These are phyloP conservation scores for Cardiosporidium cionae DNA, from an alignment of 169 alveolate genomes.

Conservation along the genomic window DNA sequence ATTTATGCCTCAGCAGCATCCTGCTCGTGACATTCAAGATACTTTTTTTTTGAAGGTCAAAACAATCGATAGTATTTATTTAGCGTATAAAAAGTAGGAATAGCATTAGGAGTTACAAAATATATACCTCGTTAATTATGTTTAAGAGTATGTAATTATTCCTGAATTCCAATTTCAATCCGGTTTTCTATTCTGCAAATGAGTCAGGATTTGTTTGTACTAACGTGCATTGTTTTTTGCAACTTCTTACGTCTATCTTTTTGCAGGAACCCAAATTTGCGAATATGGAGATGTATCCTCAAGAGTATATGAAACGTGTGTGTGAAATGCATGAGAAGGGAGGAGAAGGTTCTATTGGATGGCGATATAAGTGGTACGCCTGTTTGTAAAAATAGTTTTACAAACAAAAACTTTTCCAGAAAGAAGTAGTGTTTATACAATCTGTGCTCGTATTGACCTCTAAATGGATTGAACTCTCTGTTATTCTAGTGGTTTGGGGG, in stretches of 20 bases:
- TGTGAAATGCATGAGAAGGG: slow-evolving; percentile 87
- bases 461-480: too few species aligned
- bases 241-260: not conserved
- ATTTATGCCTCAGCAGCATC: slow-evolving; percentile 98
- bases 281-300: slow-evolving; percentile 35
- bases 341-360: slow-evolving; percentile 94
- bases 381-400: not conserved
- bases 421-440: not conserved
- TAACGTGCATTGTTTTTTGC: not conserved
- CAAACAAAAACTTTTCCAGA: not conserved
- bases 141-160: too few species aligned
- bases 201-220: not conserved
- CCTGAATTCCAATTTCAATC: too few species aligned
- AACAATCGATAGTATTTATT: slow-evolving; percentile 19
- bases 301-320: slow-evolving; percentile 80
- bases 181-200: too few species aligned
- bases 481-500: too few species aligned
- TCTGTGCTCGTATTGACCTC: too few species aligned
- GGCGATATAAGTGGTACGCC: slow-evolving; percentile 90
- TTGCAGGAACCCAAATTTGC: slow-evolving; percentile 44
- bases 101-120: slow-evolving; percentile 3
- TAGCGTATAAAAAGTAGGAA: not conserved
- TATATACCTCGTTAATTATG: too few species aligned
- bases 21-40: slow-evolving; percentile 99
- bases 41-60: slow-evolving; percentile 87